phyloP scores from a whole-genome alignment of 2,329 filamentous ascomycete species.

The Aspergillus hortae region DNA sequence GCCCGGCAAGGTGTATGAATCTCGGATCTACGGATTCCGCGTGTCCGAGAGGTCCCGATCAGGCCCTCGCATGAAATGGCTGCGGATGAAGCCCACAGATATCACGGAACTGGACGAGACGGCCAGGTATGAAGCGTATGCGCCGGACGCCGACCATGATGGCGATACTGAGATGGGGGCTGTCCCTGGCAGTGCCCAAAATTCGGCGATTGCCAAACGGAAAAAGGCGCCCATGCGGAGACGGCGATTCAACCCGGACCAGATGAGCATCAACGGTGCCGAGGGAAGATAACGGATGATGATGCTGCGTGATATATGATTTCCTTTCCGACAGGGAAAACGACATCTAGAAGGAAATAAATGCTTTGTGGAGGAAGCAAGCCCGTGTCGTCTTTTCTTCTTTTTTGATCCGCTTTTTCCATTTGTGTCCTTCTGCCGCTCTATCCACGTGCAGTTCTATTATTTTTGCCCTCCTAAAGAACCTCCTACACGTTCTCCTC shows the following conservation, averaged over 20 bases:
- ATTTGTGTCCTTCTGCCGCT: constrained; percentile 3
- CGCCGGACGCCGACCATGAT: constrained; percentile 29
- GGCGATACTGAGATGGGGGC: constrained; percentile 38
- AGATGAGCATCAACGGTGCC: constrained; percentile 33
- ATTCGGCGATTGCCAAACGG: constrained; percentile 37
- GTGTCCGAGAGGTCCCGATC: constrained; percentile 87
- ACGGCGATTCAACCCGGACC: constrained; percentile 32
- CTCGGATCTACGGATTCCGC: constrained; percentile 92
- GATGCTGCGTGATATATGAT: not conserved
- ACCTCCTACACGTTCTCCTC: not conserved
- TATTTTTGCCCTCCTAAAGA: not conserved
- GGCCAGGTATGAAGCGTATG: constrained; percentile 34
- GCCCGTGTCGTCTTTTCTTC: not conserved
- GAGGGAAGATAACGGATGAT: constrained; percentile 14
- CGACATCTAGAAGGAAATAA: constrained; percentile 1
- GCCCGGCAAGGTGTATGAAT: constrained; percentile 79
- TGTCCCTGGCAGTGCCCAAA: constrained; percentile 25
- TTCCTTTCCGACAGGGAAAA: constrained; percentile 6
- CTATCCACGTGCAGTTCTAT: constrained; percentile 1
- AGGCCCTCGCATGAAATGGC: constrained; percentile 95
- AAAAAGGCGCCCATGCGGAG: constrained; percentile 44
- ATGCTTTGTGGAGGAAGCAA: constrained; percentile 1
- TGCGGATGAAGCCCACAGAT: constrained; percentile 77
- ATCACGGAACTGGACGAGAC: constrained; percentile 79
- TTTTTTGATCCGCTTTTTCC: not conserved